Conservation (phyloP, 2,329 filamentous ascomycete genomes). For the Incumbomyces lentus region DNA sequence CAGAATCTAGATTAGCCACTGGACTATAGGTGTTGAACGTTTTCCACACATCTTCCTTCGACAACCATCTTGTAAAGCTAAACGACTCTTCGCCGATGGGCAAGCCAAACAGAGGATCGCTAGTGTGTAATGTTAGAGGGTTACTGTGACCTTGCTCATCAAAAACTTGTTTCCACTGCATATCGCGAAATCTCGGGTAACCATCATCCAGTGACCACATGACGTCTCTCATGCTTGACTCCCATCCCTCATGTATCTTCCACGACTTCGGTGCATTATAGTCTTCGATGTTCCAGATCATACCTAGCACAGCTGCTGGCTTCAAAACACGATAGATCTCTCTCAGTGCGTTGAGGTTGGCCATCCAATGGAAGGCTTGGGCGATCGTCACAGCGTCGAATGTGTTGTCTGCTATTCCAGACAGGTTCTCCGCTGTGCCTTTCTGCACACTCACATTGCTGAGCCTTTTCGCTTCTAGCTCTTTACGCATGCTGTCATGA, state of each 20-base stretch:
- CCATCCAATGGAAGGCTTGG: conserved; percentile 56
- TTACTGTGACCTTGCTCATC: conserved; percentile 46
- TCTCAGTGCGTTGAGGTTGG: conserved; percentile 48
- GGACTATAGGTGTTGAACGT: conserved; percentile 59
- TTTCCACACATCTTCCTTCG: conserved; percentile 51
- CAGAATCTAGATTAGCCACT: conserved; percentile 48
- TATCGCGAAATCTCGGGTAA: conserved; percentile 54
- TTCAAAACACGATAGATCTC: conserved; percentile 59
- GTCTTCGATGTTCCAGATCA: conserved; percentile 67
- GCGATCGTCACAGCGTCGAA: conserved; percentile 57
- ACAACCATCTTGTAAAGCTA: conserved; percentile 49
- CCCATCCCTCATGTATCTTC: conserved; percentile 50
- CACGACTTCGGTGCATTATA: conserved; percentile 56
- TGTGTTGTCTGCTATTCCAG: conserved; percentile 41
- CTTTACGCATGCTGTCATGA: conserved; percentile 53
- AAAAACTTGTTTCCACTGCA: conserved; percentile 55
- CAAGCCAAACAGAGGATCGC: conserved; percentile 48
- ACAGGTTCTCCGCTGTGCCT: conserved; percentile 49
- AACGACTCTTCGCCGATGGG: conserved; percentile 50
- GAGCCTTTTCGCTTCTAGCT: conserved; percentile 50
- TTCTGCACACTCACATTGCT: conserved; percentile 44
- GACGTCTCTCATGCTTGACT: conserved; percentile 50
- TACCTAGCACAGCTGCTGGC: conserved; percentile 49
- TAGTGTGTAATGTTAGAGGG: conserved; percentile 35
- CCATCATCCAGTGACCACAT: conserved; percentile 48